Base-by-base conservation (phyloP, 2,329 filamentous ascomycete species). In the Aureobasidium sp. region DNA sequence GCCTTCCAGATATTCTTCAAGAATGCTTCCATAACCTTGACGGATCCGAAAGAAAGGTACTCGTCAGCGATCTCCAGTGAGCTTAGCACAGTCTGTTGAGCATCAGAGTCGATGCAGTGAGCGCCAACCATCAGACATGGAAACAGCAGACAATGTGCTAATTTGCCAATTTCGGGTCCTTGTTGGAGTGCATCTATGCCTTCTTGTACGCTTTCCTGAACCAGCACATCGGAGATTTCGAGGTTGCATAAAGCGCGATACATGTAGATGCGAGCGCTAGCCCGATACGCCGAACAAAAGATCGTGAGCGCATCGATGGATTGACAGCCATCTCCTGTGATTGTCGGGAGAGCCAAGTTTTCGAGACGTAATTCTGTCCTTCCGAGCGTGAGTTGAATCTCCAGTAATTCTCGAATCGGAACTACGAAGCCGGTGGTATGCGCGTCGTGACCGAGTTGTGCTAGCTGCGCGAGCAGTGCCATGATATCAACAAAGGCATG, bases 131-230 rank as follows among this genome's bases (percentile, higher is more conserved):
- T 37, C 39, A 55, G 29, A 11, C 51, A 55, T 13, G 51, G 51
- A 11, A 55, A 55, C 3, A 55, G 39, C 5, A 55, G n/a, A 6
- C 51, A 55, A 44, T 55, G 51, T 27, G 51, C 51, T 3, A 55
- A n/a, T 25, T 55, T 55, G 27, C 51, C 51, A 10, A 44, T 55
- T 1, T 21, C 16, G 5, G 51, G 51, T 11, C 37, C 51, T 34
- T 55, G 51, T 34, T 30, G 39, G 6, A 55, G 51, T 42, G 51
- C 51, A n/a, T 42, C 29, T 3, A 55, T n/a, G 37, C 51, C 51
- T 44, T 55, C 51, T 44, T 55, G 51, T 16, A 55, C 51, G 29
- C 51, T 55, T 44, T 55, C 51, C 9, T 55, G 51, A 16, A 55
- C 51, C 39, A 42, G 7, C 2, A 42, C 37, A 25, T 55, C 51